A percentile compares a stretch with the other conserved stretches of the same genome.
These are phyloP conservation scores for Hanseniaspora guilliermondii DNA, from an alignment of 805 yeast species.

Conservation along the genomic window DNA sequence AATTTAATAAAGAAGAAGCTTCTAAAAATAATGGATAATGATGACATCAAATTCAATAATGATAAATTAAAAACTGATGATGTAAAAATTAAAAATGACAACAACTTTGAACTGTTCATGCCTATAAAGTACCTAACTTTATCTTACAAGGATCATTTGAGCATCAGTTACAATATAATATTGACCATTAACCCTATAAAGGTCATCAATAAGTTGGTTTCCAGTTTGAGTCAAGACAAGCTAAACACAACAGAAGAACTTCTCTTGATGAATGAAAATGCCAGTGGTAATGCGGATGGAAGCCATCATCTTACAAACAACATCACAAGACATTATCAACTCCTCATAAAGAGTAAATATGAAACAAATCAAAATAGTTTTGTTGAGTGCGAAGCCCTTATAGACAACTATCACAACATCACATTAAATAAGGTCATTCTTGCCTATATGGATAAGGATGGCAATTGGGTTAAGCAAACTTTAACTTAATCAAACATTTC, in stretches of 20 bases:
- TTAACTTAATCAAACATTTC: not conserved
- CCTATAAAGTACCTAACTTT: constrained; percentile 6
- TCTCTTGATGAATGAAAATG: not conserved
- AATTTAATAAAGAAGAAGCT: not conserved
- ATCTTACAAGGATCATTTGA: not conserved
- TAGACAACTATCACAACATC: not conserved
- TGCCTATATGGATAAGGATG: not conserved
- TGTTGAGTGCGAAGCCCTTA: not conserved
- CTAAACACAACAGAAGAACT: not conserved
- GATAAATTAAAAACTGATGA: not conserved
- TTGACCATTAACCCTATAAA: constrained; percentile 5
- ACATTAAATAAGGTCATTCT: not conserved
- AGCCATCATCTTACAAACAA: not conserved
- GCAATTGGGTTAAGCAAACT: not conserved
- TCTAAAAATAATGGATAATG: not conserved
- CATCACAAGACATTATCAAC: not conserved
- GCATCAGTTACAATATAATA: not conserved
- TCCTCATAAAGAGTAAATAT: not conserved
- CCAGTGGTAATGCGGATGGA: not conserved
- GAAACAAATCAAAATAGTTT: not conserved
- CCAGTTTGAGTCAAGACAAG: not conserved
- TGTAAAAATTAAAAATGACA: not conserved
- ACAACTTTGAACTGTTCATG: not conserved
- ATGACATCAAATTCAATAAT: not conserved
- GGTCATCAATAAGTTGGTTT: not conserved